Conservation (phyloP, 2,329 filamentous ascomycete species). For the Exophiala mesophila region DNA sequence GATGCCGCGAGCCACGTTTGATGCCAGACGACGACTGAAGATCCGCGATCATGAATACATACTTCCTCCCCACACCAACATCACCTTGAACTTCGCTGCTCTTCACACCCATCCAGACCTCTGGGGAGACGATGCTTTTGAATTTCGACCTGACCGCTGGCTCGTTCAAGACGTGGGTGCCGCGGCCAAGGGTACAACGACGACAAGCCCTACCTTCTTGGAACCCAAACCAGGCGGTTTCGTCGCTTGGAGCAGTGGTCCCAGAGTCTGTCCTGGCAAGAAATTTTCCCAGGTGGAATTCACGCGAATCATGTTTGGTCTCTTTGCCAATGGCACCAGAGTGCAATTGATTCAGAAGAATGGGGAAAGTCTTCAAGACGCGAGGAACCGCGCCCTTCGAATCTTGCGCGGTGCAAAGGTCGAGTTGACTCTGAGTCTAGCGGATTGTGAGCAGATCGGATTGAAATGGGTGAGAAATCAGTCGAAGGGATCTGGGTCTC, state of each 20-base stretch:
- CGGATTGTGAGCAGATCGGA: conserved; percentile 8
- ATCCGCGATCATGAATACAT: conserved; percentile 16
- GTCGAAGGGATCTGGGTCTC: too few species aligned
- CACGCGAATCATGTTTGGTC: conserved; percentile 29
- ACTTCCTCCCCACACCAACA: conserved; percentile 24
- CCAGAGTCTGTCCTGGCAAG: conserved; percentile 32
- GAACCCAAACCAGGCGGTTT: conserved; percentile 26
- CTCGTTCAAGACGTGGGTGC: conserved; percentile 37
- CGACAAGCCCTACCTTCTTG: conserved; percentile 10
- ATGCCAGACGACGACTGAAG: conserved; percentile 14
- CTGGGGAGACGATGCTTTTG: conserved; percentile 28
- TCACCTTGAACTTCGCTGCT: conserved; percentile 28
- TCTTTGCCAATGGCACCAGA: conserved; percentile 15
- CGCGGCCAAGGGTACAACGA: conserved; percentile 44
- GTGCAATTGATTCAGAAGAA: conserved; percentile 13
- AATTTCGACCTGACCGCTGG: conserved; percentile 35
- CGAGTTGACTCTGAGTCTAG: conserved; percentile 18
- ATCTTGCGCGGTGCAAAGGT: conserved; percentile 13
- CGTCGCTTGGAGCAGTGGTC: conserved; percentile 31
- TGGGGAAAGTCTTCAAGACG: conserved; percentile 11
- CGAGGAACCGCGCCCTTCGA: conserved; percentile 4
- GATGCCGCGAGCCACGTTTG: conserved; percentile 21
- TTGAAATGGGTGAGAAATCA: conserved; percentile 9
- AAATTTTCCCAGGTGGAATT: conserved; percentile 37
- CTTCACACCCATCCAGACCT: conserved; percentile 28